These are phyloP conservation scores for Ustilago shanxiensis DNA, from an alignment of 1,284 basidiomycete species.

Conservation along the genomic window DNA sequence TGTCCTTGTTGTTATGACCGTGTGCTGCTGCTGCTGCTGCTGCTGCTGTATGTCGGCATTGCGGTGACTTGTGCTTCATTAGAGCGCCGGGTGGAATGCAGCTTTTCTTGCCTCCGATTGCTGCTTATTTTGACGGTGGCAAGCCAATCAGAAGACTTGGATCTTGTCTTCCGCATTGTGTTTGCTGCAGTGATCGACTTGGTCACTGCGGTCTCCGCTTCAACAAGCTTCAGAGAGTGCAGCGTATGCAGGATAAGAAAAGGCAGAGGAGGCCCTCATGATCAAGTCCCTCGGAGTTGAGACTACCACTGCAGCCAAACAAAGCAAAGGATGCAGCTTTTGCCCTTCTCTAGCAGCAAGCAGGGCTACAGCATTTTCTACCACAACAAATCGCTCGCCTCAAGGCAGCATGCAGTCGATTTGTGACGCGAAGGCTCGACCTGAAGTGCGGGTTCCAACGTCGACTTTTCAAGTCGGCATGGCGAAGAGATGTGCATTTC, in stretches of 20 bases:
- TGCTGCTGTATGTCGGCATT: conserved; percentile 4
- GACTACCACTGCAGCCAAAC: neutral
- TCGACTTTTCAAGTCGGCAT: neutral
- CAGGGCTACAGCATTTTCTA: conserved; percentile 25
- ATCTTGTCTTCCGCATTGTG: conserved; percentile 11
- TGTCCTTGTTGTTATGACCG: too few species aligned
- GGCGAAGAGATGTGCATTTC: neutral
- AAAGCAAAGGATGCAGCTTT: conserved; percentile 25
- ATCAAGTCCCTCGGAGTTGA: conserved; percentile 12
- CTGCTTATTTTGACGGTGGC: neutral
- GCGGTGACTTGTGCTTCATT: conserved; percentile 7
- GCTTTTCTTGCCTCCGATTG: neutral
- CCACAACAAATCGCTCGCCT: neutral
- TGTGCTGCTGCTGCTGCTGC: neutral
- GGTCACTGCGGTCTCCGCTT: conserved; percentile 21
- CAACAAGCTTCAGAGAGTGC: conserved; percentile 3
- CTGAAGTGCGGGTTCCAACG: neutral
- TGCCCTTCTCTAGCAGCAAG: conserved; percentile 36
- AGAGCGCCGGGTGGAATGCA: conserved; percentile 2
- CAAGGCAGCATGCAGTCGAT: neutral
- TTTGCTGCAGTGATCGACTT: conserved; percentile 43
- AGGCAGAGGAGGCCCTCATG: neutral
- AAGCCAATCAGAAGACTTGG: conserved; percentile 25
- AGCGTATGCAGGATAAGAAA: conserved; percentile 7
- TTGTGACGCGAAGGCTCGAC: neutral